A percentile compares a stretch with the other conserved stretches of the same genome.
Conservation (phyloP, 257 asterid species). For the Lycium barbarum region DNA sequence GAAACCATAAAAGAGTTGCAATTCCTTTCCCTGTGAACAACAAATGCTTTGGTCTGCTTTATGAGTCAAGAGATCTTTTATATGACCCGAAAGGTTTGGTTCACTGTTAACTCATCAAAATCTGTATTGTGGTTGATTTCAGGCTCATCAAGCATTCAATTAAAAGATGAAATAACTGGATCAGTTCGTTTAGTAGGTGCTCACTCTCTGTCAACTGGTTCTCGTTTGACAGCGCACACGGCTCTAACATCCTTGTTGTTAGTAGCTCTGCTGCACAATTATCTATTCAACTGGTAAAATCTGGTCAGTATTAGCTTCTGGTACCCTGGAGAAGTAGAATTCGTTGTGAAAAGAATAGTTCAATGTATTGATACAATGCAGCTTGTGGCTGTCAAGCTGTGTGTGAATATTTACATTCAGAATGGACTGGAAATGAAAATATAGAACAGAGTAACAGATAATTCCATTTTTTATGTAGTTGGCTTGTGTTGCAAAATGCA, state of each 20-base stretch:
- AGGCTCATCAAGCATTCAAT: constrained; percentile 90
- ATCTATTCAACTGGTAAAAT: constrained; percentile 37
- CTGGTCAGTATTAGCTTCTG: constrained; percentile 18
- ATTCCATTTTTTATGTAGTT: constrained; percentile 10
- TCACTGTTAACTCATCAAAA: not conserved
- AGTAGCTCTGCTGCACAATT: constrained; percentile 50
- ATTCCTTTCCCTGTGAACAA: not conserved
- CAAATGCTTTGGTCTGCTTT: not conserved
- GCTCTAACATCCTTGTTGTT: constrained; percentile 45
- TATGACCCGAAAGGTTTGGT: not conserved
- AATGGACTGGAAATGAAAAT: not conserved
- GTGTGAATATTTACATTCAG: not conserved
- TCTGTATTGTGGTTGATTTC: constrained; percentile 33
- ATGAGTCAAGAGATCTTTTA: not conserved
- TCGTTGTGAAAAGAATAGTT: not conserved
- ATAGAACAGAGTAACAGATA: constrained; percentile 13
- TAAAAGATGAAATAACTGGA: constrained; percentile 96
- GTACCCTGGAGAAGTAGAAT: not conserved
- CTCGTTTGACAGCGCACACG: constrained; percentile 35
- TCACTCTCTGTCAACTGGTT: constrained; percentile 64
- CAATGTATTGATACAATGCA: not conserved
- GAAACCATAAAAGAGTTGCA: not conserved
- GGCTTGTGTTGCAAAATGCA: not conserved
- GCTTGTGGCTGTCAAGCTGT: not conserved
- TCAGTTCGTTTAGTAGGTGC: constrained; percentile 97